Evolutionary conservation across 2,329 filamentous ascomycete genomes (phyloP), one percentile per base, ranked within the genome.

Genomic region (Knufia fluminis): DNA sequence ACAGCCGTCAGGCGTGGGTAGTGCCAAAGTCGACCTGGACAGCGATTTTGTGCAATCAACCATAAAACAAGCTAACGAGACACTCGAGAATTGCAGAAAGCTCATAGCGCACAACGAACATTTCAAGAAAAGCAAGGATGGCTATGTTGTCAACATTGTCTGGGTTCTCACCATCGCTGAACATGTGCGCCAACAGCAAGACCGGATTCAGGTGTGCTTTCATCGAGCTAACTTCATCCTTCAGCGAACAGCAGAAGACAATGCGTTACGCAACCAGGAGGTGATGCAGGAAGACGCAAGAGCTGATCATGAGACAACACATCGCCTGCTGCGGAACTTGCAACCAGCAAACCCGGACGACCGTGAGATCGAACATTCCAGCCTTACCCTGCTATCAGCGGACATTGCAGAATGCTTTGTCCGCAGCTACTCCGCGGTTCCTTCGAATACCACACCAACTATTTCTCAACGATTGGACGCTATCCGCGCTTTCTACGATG

Each of bases 141-240:
- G 47, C 7, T 32, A 17, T n/a, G 16, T 44, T 19, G 22, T n/a
- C 10, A 49, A 49, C 28, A 49, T 49, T 17, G n/a, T 44, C 3
- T 49, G 47, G 47, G 40, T 16, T 16, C 7, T 49, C 14, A 44
- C 16, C 17, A 17, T 49, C 9, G 24, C 17, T 14, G 47, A 49
- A 14, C 16, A 44, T 24, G 39, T 49, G 12, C 12, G 16, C 14
- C 16, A 42, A 31, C 26, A 22, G 39, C 38, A 44, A 23, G 31
- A 12, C 22, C 47, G 47, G 9, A 26, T 49, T 24, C 40, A 35
- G 26, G 16, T 49, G 17, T 44, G 40, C 31, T 43, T 35, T 32
- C 40, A 42, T 9, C 41, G 40, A 24, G 38, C 23, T 3, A 49
- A 44, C 45, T 48, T 48, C 23, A 23, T 48, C 19, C n/a, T 48